Base-by-base conservation (phyloP, 2,329 filamentous ascomycete genomes). In the Fusarium circinatum region DNA sequence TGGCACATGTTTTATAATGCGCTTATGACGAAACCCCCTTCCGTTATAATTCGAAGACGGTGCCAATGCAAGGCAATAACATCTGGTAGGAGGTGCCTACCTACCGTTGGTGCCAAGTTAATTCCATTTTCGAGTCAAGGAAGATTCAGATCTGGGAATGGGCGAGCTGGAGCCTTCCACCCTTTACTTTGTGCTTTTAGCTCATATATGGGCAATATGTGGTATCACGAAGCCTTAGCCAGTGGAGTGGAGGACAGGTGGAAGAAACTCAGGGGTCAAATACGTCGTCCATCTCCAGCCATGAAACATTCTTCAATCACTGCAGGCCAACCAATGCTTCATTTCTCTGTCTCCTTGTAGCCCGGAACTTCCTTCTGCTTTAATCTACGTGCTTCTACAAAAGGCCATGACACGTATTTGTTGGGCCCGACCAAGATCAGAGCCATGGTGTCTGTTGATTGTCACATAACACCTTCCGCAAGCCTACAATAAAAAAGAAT, bases 111-210 rank as follows among this genome's bases (percentile, higher is more conserved):
- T 36, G 30, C 14, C 13, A 15, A 22, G 32, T 18, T 52, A 36
- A 18, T 36, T 36, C 32, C n/a, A 36, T 2, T 34, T 52, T 34
- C 9, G 13, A 26, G 32, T 52, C 9, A 22, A 36, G 9, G n/a
- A 22, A 7, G 13, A 3, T 9, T 8, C 18, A 36, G 32, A 52
- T 26, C 32, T 26, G 49, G 20, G 26, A 48, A 48, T 12, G 20
- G 14, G 45, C 26, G 45, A 48, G 20, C 2, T 28, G 9, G 20
- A 12, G 26, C 26, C 20, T 12, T 20, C 24, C 42, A 45, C 24
- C 9, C 3, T 4, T 4, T 2, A 12, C 1, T 34, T 34, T 34
- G 32, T 34, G 44, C 9, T 20, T 6, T 26, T 0, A 12, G 45
- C 13, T 48, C 45, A 22, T 15, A 26, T 48, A 30, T 4, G 11